Evolutionary conservation across 495 filamentous ascomycete genomes (phyloP).

Genomic region (Parachaetomium inaequale): DNA sequence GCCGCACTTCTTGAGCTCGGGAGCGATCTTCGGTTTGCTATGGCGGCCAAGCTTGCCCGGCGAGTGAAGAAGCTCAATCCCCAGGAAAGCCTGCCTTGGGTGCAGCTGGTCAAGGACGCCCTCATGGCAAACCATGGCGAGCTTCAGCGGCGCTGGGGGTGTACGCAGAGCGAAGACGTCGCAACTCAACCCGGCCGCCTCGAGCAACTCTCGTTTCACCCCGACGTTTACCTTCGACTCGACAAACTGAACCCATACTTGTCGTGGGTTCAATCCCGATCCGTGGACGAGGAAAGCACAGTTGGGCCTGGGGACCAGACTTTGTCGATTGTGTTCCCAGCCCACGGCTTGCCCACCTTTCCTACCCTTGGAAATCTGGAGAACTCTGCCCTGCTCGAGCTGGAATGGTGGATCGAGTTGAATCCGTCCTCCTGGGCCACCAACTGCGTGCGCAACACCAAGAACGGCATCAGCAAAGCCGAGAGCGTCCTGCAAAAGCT

Average conservation of each 20-base stretch:
- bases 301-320: slow-evolving; percentile 18
- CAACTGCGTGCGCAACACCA: neutral
- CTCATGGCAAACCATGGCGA: neutral
- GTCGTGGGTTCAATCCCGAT: slow-evolving; percentile 11
- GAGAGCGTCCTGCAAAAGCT: slow-evolving; percentile 14
- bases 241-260: neutral
- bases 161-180: neutral
- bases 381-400: slow-evolving; percentile 10
- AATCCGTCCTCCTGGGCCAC: slow-evolving; percentile 22
- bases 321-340: neutral
- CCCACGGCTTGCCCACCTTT: neutral
- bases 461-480: neutral
- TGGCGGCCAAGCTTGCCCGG: slow-evolving; percentile 50
- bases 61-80: slow-evolving; percentile 46
- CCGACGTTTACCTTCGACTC: slow-evolving; percentile 20
- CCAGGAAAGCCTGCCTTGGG: neutral
- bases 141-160: slow-evolving; percentile 18
- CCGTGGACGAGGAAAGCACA: neutral
- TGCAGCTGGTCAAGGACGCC: neutral
- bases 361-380: neutral
- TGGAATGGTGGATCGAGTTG: slow-evolving; percentile 26
- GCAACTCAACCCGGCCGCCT: neutral
- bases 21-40: slow-evolving; percentile 40
- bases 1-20: slow-evolving; percentile 12
- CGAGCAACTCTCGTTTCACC: neutral